phyloP scores from a whole-genome alignment of 495 filamentous ascomycete species.

The Astrothelium subdiscretum region DNA sequence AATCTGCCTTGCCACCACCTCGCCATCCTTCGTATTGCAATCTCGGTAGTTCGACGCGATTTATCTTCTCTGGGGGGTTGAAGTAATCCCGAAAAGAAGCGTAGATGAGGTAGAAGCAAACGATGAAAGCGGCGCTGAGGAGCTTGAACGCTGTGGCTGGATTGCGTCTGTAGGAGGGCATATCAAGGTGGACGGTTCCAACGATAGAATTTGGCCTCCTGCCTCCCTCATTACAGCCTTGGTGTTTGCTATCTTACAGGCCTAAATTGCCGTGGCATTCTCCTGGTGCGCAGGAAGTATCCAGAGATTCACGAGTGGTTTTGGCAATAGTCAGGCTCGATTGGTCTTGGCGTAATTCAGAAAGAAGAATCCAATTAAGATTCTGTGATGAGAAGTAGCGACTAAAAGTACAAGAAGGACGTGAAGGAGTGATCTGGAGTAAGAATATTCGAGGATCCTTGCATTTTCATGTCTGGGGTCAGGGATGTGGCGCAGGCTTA shows the following conservation, averaged over 20 bases:
- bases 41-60: not conserved
- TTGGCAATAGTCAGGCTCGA: not conserved
- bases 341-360: not conserved
- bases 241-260: not conserved
- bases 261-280: not conserved
- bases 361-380: not conserved
- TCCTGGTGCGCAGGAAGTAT: not conserved
- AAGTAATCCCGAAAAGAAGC: not conserved
- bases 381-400: not conserved
- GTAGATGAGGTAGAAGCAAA: constrained; percentile 15
- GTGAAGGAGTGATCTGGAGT: not conserved
- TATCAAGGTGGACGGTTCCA: constrained; percentile 2
- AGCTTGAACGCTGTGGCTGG: constrained; percentile 24
- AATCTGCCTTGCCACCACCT: constrained; percentile 3
- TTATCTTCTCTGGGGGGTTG: not conserved
- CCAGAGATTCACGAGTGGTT: not conserved
- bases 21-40: constrained; percentile 17
- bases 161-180: constrained; percentile 22
- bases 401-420: not conserved
- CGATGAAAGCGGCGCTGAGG: constrained; percentile 21
- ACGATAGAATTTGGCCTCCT: not conserved
- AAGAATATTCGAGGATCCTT: not conserved
- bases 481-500: not conserved
- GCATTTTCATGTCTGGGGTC: not conserved
- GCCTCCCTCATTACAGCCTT: not conserved